Base-by-base conservation (phyloP, 192 early-diverging fungal genomes). In the Allomyces macrogynus region DNA sequence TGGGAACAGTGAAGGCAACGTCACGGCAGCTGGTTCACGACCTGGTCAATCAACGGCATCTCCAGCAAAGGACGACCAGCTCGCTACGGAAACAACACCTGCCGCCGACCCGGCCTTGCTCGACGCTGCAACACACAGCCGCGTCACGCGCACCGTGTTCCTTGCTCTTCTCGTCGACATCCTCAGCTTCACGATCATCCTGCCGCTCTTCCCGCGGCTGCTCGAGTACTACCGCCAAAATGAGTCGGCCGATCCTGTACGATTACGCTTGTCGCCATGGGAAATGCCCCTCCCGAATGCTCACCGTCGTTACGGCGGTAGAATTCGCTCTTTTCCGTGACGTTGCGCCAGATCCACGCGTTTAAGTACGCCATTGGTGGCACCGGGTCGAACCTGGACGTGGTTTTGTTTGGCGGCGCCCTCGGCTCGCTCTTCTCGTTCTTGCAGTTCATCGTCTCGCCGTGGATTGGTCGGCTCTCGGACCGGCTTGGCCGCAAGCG, bases 161-260 rank as follows among this genome's bases (percentile, higher is more conserved):
- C 78, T 81, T 10, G 89, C 91, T 0, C 80, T 99, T 20, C 74
- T 99, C 49, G 81, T 99, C 23, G 95, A 96, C 72, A 89, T 99
- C 62, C 85, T 99, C 24, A 88, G 93, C 7, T 99, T 99, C 75
- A 99, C 95, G 11, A 92, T 94, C 65, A 96, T 99, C 71, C 73
- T 99, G 49, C 95, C 95, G 7, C 80, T 99, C 32, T 89, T 91
- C 66, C 95, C 95, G 49, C 77, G 93, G 22, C 75, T 96, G 32
- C 75, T 99, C 8, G 81, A 90, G 63, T 86, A 89, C 65, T 99
- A 99, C 79, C 81, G 86, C 40, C 71, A 74, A 23, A 72, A 77
- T 22, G 86, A 89, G 62, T 75, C 79, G 63, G 75, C 73, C 16
- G 71, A 83, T 63, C 68, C 81, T 77, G 84, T 88, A 72, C 18